These are phyloP conservation scores for Candida pini DNA, from an alignment of 805 yeast species.

Conservation along the genomic window DNA sequence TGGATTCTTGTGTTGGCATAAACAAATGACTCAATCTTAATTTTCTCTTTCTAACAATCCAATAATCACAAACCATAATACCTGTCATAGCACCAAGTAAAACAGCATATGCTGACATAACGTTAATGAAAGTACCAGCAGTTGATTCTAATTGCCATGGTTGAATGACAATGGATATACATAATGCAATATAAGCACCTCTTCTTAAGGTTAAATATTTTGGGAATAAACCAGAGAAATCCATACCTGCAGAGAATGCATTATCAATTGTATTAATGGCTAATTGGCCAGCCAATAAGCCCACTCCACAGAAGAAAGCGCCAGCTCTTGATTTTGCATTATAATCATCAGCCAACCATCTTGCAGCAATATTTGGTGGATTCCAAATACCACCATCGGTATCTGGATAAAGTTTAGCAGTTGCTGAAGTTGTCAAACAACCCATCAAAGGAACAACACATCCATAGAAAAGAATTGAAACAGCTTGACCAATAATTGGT, in stretches of 20 bases:
- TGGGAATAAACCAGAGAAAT: slow-evolving; percentile 43
- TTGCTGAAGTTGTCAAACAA: slow-evolving; percentile 46
- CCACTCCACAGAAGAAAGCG: slow-evolving; percentile 39
- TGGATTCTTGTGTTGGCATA: slow-evolving; percentile 30
- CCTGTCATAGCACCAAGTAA: slow-evolving; percentile 78
- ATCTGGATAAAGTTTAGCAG: too few relatives aligned
- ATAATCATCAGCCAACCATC: slow-evolving; percentile 29
- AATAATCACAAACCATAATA: slow-evolving; percentile 57
- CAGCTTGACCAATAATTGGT: slow-evolving; percentile 10
- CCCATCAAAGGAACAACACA: slow-evolving; percentile 52
- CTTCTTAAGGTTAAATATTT: slow-evolving; percentile 36
- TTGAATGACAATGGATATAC: slow-evolving; percentile 30
- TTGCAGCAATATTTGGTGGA: slow-evolving; percentile 34
- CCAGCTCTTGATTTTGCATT: slow-evolving; percentile 39
- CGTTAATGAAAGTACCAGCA: slow-evolving; percentile 33
- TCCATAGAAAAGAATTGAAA: slow-evolving; percentile 37
- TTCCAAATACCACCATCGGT: slow-evolving; percentile 40
- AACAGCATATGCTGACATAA: slow-evolving; percentile 65
- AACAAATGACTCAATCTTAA: slow-evolving; percentile 52
- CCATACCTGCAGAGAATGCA: slow-evolving; percentile 45
- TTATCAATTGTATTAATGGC: slow-evolving; percentile 35
- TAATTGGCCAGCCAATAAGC: slow-evolving; percentile 32
- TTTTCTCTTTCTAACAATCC: slow-evolving; percentile 48
- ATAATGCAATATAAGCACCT: slow-evolving; percentile 38
- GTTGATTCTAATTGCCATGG: slow-evolving; percentile 38